A percentile compares a stretch with the other conserved stretches of the same genome.
Evolutionary conservation across 305 asterid genomes (phyloP).

Genomic region (Fraxinus paxiana): DNA sequence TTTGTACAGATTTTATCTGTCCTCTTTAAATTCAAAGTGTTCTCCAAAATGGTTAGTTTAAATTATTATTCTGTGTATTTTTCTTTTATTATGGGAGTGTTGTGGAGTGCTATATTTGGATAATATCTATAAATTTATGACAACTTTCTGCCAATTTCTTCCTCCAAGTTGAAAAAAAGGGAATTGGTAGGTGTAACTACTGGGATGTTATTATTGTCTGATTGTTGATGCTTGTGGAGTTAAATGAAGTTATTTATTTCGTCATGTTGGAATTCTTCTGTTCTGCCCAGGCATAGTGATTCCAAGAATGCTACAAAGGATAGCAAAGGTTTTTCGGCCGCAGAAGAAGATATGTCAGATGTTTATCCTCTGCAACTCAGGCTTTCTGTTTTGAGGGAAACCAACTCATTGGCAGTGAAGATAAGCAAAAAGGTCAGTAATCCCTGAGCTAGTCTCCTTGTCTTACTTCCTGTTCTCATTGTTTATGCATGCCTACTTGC

Average conservation of each 20-base stretch:
- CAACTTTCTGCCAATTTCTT: not conserved
- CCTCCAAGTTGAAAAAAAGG: slow-evolving; percentile 11
- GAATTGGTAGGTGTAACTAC: slow-evolving; percentile 17
- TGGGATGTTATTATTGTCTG: not conserved
- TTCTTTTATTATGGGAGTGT: not conserved
- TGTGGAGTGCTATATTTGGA: slow-evolving; percentile 1
- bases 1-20: slow-evolving; percentile 7
- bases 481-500: slow-evolving; percentile 12
- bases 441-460: slow-evolving; percentile 18
- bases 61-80: not conserved
- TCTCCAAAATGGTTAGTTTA: not conserved
- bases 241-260: slow-evolving; percentile 21
- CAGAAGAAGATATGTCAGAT: slow-evolving; percentile 85
- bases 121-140: slow-evolving; percentile 17
- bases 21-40: not conserved
- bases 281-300: slow-evolving; percentile 74
- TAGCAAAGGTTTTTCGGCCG: slow-evolving; percentile 48
- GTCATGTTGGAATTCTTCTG: slow-evolving; percentile 10
- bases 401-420: slow-evolving; percentile 61
- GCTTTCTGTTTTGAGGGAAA: slow-evolving; percentile 66
- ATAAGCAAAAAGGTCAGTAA: slow-evolving; percentile 76
- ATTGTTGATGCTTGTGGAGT: slow-evolving; percentile 9
- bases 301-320: slow-evolving; percentile 58
- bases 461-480: slow-evolving; percentile 9
- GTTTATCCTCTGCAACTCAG: slow-evolving; percentile 87